Evolutionary conservation across 768 basidiomycete species (phyloP).

Genomic region (Cystoderma amianthinum): DNA sequence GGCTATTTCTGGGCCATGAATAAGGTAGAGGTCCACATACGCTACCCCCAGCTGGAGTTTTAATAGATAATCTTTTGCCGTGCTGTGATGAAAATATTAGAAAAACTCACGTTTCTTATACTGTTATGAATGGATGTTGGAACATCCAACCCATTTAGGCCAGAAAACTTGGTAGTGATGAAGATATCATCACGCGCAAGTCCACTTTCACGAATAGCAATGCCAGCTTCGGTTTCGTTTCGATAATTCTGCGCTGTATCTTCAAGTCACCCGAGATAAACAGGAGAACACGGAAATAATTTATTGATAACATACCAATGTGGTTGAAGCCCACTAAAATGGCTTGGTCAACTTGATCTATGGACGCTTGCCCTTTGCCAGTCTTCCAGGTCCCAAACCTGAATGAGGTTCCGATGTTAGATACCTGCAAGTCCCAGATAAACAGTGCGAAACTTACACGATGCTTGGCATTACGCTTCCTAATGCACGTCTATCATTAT

Average conservation of each 20-base stretch:
- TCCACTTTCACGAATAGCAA: conserved; percentile 49
- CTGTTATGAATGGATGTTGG: conserved; percentile 50
- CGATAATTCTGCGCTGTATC: conserved; percentile 56
- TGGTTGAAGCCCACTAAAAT: conserved; percentile 56
- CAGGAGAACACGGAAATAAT: background rate
- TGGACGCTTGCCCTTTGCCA: conserved; percentile 47
- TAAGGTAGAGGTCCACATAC: conserved; percentile 68
- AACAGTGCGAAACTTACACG: conserved; percentile 23
- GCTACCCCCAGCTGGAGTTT: conserved; percentile 46
- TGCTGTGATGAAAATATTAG: no score
- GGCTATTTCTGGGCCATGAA: conserved; percentile 51
- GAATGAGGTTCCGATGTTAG: no score
- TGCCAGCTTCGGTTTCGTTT: conserved; percentile 55
- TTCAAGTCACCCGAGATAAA: conserved; percentile 18
- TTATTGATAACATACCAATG: conserved; percentile 35
- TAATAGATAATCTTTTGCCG: background rate
- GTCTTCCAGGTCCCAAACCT: conserved; percentile 60
- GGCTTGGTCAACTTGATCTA: conserved; percentile 55
- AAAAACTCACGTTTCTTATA: conserved; percentile 39
- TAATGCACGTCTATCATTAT: no score
- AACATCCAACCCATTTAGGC: conserved; percentile 40
- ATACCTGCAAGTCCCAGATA: no score
- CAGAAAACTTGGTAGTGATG: conserved; percentile 64
- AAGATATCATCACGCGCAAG: conserved; percentile 47
- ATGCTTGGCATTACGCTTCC: conserved; percentile 42